A percentile compares a stretch with the other conserved stretches of the same genome.
phyloP scores from a whole-genome alignment of 306 rosid species.

The Begonia fuchsioides region DNA sequence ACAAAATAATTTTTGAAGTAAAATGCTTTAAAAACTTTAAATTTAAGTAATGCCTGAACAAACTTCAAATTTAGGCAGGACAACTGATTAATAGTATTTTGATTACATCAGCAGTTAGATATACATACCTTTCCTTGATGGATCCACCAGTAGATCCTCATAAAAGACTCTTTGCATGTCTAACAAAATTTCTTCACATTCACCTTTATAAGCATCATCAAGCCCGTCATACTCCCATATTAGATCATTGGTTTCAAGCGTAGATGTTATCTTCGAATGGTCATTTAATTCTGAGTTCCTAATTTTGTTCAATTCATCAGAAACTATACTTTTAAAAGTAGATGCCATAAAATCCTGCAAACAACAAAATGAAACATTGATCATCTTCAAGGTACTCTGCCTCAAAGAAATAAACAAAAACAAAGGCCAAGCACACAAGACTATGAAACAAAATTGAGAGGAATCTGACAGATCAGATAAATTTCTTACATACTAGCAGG shows the following conservation, averaged over 20 bases:
- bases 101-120: neutral
- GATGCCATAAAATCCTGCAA: slow-evolving; percentile 34
- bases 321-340: slow-evolving; percentile 45
- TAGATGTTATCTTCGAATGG: slow-evolving; percentile 6
- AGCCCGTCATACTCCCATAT: slow-evolving; percentile 63
- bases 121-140: slow-evolving; percentile 25
- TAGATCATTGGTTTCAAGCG: slow-evolving; percentile 18
- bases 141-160: slow-evolving; percentile 35
- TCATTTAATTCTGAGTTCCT: slow-evolving; percentile 21
- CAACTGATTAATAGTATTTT: neutral
- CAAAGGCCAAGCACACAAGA: no score
- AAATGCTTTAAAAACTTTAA: no score
- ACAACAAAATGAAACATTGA: no score
- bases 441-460: no score
- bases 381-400: no score
- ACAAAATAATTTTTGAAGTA: no score
- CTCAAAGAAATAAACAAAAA: no score
- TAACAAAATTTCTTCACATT: slow-evolving; percentile 53
- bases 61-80: slow-evolving; percentile 3
- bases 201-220: slow-evolving; percentile 32
- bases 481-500: no score
- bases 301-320: slow-evolving; percentile 53
- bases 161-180: slow-evolving; percentile 81
- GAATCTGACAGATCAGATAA: no score
- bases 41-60: neutral